phyloP scores from a whole-genome alignment of 1,284 basidiomycete genomes.

The Trichosporon faecale region DNA sequence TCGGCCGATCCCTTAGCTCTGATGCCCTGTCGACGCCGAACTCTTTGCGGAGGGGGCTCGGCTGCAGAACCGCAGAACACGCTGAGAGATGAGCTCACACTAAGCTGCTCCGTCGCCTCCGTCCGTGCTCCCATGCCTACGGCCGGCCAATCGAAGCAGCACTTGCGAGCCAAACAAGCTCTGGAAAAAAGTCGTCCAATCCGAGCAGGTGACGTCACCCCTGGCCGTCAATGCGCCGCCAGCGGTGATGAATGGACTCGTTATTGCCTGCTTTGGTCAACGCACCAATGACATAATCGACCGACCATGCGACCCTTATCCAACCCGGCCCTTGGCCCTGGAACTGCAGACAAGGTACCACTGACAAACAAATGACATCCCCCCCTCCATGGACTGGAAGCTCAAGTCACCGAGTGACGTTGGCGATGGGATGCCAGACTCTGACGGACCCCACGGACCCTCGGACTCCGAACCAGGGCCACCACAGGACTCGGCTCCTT shows the following conservation, averaged over 20 bases:
- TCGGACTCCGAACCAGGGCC: not conserved
- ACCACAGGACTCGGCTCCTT: not conserved
- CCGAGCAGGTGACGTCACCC: constrained; percentile 3
- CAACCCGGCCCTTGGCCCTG: not conserved
- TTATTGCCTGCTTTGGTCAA: not conserved
- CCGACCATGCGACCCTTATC: not conserved
- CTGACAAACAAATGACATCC: not conserved
- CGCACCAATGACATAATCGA: not conserved
- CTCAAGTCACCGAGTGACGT: not conserved
- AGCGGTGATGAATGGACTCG: not conserved
- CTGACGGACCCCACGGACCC: not conserved
- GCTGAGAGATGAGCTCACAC: not conserved
- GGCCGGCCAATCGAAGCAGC: too few species aligned
- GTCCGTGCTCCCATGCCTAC: not conserved
- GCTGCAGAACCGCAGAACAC: not conserved
- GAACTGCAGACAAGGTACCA: not conserved
- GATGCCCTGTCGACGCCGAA: not conserved
- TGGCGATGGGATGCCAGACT: not conserved
- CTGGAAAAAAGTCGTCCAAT: constrained; percentile 2
- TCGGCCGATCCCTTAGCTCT: constrained; percentile 1
- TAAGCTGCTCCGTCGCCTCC: not conserved
- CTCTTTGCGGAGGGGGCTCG: not conserved
- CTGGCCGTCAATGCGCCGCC: not conserved
- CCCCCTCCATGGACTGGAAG: too few species aligned
- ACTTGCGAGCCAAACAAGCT: not conserved